Percentiles rank a stretch among this genome's conserved stretches.
Conservation (phyloP, 2,329 filamentous ascomycete species). For the Fusarium pseudograminearum region DNA sequence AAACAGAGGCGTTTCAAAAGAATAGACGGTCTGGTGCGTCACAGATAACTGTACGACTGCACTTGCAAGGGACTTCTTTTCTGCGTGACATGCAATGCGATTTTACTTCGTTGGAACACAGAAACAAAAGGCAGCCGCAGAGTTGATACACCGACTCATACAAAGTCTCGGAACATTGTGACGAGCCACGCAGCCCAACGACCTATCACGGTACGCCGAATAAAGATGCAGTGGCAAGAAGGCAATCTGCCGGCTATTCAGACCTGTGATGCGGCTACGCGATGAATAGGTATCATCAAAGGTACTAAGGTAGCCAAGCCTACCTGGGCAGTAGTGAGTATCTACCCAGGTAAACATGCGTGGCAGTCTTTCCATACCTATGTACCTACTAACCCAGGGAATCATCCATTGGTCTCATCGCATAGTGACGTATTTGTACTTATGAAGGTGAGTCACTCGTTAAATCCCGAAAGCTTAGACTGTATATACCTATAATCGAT, state of each 20-base stretch:
- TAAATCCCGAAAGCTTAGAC: not conserved
- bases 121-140: slow-evolving; percentile 13
- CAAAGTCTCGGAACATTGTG: slow-evolving; percentile 14
- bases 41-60: slow-evolving; percentile 22
- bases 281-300: slow-evolving; percentile 4
- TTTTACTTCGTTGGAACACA: slow-evolving; percentile 10
- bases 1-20: slow-evolving; percentile 37
- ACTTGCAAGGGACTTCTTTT: not conserved
- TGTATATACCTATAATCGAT: slow-evolving; percentile 1
- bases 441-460: slow-evolving; percentile 30
- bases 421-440: slow-evolving; percentile 14
- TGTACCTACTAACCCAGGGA: too few relatives aligned
- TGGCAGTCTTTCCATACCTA: not conserved
- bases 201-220: not conserved
- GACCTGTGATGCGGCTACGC: slow-evolving; percentile 33
- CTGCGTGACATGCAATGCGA: slow-evolving; percentile 28
- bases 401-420: slow-evolving; percentile 5
- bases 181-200: not conserved
- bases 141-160: not conserved
- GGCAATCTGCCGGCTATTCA: slow-evolving; percentile 19
- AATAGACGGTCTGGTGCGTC: slow-evolving; percentile 20
- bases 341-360: not conserved
- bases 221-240: not conserved
- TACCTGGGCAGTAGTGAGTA: not conserved
- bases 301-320: not conserved